phyloP scores from a whole-genome alignment of 352 stramenopile species.

The Phytopythium chamaehyphon region DNA sequence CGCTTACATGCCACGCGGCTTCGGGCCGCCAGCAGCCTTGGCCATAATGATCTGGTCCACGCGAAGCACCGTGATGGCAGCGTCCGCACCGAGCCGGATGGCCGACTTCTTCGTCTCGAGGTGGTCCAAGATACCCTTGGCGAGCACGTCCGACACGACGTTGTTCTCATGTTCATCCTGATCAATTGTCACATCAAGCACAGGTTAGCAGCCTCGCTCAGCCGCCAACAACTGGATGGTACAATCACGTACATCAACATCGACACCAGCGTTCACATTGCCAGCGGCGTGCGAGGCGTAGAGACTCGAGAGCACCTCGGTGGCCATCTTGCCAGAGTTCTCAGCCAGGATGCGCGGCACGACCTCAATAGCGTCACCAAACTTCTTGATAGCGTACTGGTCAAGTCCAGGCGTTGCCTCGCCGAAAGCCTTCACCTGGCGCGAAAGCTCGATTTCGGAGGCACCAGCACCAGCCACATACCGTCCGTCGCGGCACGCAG shows the following conservation, averaged over 20 bases:
- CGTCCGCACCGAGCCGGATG: slow-evolving; percentile 96
- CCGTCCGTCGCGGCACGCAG: slow-evolving; percentile 91
- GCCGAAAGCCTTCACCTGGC: slow-evolving; percentile 93
- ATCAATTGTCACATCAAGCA: slow-evolving; percentile 11
- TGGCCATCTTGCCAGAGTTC: slow-evolving; percentile 96
- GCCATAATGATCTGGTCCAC: slow-evolving; percentile 99
- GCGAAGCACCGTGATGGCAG: slow-evolving; percentile 97
- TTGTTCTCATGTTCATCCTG: slow-evolving; percentile 76
- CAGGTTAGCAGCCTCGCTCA: no score
- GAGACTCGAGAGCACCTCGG: slow-evolving; percentile 92
- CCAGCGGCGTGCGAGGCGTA: slow-evolving; percentile 93
- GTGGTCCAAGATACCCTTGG: slow-evolving; percentile 90
- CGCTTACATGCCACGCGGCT: slow-evolving; percentile 81
- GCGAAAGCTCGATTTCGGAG: slow-evolving; percentile 95
- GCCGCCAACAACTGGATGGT: not conserved
- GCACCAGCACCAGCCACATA: slow-evolving; percentile 95
- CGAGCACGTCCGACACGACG: slow-evolving; percentile 74
- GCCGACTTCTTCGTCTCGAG: slow-evolving; percentile 96
- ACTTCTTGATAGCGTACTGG: slow-evolving; percentile 99
- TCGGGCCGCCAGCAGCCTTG: slow-evolving; percentile 93
- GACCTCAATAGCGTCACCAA: slow-evolving; percentile 97
- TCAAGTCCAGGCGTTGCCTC: slow-evolving; percentile 96
- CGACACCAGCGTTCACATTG: slow-evolving; percentile 90
- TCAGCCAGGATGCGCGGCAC: slow-evolving; percentile 97
- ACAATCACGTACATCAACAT: slow-evolving; percentile 85